Percentiles rank a stretch among this genome's conserved stretches.
phyloP scores from a whole-genome alignment of 2,329 filamentous ascomycete species.

The Colletotrichum tropicicola region DNA sequence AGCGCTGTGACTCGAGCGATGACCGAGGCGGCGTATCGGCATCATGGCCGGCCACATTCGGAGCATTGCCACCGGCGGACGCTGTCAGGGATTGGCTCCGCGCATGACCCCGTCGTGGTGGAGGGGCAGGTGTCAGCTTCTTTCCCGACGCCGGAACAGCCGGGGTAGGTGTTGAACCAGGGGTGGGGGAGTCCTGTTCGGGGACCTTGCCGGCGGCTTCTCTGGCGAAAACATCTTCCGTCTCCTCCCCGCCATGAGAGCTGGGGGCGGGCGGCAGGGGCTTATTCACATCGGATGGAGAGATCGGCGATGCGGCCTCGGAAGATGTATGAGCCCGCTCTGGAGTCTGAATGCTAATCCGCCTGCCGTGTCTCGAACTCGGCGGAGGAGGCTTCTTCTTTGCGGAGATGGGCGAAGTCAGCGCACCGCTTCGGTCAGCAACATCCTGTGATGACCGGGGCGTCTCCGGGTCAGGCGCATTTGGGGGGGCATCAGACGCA shows the following conservation, averaged over 20 bases:
- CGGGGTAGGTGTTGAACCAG: constrained; percentile 40
- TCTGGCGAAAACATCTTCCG: constrained; percentile 62
- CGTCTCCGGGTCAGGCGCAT: constrained; percentile 48
- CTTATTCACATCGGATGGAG: constrained; percentile 66
- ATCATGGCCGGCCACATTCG: constrained; percentile 32
- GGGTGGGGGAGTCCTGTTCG: constrained; percentile 44
- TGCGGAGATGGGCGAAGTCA: constrained; percentile 46
- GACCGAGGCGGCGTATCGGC: constrained; percentile 55
- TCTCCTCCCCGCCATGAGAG: constrained; percentile 56
- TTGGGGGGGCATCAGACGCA: not conserved
- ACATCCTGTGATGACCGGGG: constrained; percentile 68
- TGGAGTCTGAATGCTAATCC: constrained; percentile 62
- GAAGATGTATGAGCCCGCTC: constrained; percentile 31
- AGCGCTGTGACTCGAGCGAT: constrained; percentile 59
- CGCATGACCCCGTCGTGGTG: constrained; percentile 57
- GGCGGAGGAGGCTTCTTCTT: constrained; percentile 78
- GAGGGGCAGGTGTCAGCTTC: constrained; percentile 59
- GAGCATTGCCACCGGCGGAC: constrained; percentile 29
- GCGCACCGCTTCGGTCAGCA: constrained; percentile 57
- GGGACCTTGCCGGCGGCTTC: constrained; percentile 62
- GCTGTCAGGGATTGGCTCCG: constrained; percentile 46
- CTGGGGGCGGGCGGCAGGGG: constrained; percentile 66
- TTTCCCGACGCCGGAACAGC: constrained; percentile 46
- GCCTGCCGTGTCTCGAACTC: constrained; percentile 80
- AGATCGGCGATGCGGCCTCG: constrained; percentile 36